These are phyloP conservation scores for Hansenula lynferdii DNA, from an alignment of 1,139 yeast genomes.

Conservation along the genomic window DNA sequence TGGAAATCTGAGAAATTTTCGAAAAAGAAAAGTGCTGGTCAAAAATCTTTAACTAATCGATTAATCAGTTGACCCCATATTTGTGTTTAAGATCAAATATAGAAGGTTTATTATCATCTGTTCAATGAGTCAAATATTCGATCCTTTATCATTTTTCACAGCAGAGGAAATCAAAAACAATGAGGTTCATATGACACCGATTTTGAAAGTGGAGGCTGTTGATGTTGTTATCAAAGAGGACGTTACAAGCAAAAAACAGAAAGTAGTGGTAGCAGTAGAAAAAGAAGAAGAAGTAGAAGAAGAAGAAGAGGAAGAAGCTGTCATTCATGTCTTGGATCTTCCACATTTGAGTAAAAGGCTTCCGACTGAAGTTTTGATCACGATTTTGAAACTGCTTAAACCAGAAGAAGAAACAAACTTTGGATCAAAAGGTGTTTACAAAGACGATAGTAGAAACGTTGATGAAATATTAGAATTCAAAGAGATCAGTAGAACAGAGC, in stretches of 20 bases:
- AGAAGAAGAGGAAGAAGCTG: constrained; percentile 28
- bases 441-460: constrained; percentile 12
- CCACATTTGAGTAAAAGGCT: constrained; percentile 51
- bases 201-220: not conserved
- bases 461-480: constrained; percentile 26
- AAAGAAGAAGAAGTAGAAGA: constrained; percentile 10
- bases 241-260: too few species aligned
- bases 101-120: too few species aligned
- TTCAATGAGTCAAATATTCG: constrained; percentile 18
- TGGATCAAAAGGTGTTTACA: constrained; percentile 5
- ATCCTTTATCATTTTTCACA: constrained; percentile 31
- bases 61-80: too few species aligned
- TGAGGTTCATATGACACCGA: not conserved
- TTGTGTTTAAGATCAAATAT: too few species aligned
- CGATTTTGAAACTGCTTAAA: constrained; percentile 45
- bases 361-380: constrained; percentile 39
- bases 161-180: constrained; percentile 8
- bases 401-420: constrained; percentile 57
- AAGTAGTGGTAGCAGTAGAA: not conserved
- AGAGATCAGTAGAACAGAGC: constrained; percentile 22
- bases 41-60: too few species aligned
- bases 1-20: too few species aligned
- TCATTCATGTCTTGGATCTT: constrained; percentile 60
- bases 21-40: too few species aligned
- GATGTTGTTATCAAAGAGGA: not conserved